Evolutionary conservation across 1,284 basidiomycete genomes (phyloP), one percentile per base, ranked within the genome.

Genomic region (Cutaneotrichosporon cavernicola): DNA sequence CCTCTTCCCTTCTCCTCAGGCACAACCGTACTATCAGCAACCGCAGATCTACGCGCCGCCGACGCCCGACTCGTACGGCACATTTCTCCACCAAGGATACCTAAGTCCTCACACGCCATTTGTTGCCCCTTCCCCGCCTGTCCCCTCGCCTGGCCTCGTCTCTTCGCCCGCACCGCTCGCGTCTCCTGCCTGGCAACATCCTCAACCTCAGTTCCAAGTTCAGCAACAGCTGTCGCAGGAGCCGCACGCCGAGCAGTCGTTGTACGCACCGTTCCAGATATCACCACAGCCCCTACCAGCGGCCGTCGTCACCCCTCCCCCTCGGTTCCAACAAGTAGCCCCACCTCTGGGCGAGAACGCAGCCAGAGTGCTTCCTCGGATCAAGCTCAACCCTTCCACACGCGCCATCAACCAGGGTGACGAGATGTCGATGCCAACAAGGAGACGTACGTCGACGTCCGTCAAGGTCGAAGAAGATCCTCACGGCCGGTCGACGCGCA

Each of bases 311-410:
- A 13, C 49, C 31, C 38, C 51, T 31, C 31, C 51, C 13, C 31
- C 30, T 34, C 31, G 31, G 9, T 34, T 31, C 13, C 22, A 40
- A 22, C 34, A 34, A 34, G 38, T 38, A 10, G 21, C 55, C 22
- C 34, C 40, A 14, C 26, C 61, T 38, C 21, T 26, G 31, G 47
- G 13, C 51, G 40, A 31, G 10, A 53, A 26, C 50, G 34, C 52
- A 14, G 13, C 53, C 46, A n/a, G 34, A 5, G 31, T 53, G 51
- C 6, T 36, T 2, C 18, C 53, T 16, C 52, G 51, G 50, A 70
- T 74, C 67, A 71, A 58, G 26, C 61, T 74, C 18, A 60, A 61
- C 34, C 5, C 61, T 8, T 11, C 55, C n/a, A 11, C 21, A 18
- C 55, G 11, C 21, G 32, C 36, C 22, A 14, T 10, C 34, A 36